phyloP scores from a whole-genome alignment of 2,329 filamentous ascomycete genomes.

The Cladosporium sp. region DNA sequence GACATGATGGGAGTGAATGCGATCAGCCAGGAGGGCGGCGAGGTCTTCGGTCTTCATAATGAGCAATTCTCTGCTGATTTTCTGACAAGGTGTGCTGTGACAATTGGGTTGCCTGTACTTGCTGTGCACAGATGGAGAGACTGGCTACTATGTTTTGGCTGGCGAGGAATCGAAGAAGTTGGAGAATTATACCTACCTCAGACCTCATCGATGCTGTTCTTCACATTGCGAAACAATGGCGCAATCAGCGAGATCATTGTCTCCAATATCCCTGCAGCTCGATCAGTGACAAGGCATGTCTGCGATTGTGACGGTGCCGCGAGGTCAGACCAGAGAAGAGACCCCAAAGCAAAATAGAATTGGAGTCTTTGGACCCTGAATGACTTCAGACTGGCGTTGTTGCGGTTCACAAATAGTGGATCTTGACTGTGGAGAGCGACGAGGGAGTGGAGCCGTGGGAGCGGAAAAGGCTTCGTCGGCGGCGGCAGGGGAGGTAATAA shows the following conservation, averaged over 20 bases:
- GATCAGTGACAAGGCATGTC: not conserved
- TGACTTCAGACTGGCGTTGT: constrained; percentile 6
- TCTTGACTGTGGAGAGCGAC: no score
- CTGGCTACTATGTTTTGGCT: not conserved
- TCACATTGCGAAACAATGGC: no score
- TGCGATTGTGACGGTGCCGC: not conserved
- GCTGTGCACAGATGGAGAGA: no score
- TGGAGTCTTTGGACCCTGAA: not conserved
- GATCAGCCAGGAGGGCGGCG: not conserved
- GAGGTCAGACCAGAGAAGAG: not conserved
- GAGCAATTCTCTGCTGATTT: not conserved
- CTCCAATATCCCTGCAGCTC: not conserved
- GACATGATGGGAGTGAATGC: not conserved
- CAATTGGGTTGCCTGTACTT: no score
- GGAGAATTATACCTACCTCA: not conserved
- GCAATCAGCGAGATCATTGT: not conserved
- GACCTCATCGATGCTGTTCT: no score
- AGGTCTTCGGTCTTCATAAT: constrained; percentile 8
- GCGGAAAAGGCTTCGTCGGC: no score
- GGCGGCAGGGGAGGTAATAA: no score
- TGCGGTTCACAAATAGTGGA: no score
- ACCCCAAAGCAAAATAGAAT: not conserved
- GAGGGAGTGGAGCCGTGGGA: no score
- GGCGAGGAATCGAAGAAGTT: not conserved
- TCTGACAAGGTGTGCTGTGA: not conserved